phyloP scores from a whole-genome alignment of 176 grass and related monocot genomes.

The Rhynchospora tenuis region DNA sequence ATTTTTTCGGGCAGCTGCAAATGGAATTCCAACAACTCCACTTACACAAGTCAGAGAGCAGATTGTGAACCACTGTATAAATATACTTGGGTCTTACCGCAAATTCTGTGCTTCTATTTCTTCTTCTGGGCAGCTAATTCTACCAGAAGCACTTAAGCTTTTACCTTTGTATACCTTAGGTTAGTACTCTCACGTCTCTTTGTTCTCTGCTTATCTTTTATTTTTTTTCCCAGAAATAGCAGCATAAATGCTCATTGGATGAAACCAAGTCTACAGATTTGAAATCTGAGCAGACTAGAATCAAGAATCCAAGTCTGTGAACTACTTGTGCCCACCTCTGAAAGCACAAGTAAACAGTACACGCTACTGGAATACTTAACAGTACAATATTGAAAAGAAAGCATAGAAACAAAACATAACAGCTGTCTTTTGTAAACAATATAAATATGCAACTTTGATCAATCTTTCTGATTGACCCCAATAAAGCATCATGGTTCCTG shows the following conservation, averaged over 20 bases:
- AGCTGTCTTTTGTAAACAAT: not conserved
- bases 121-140: slow-evolving; percentile 79
- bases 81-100: slow-evolving; percentile 75
- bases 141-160: slow-evolving; percentile 84
- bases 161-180: slow-evolving; percentile 83
- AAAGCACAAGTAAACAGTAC: not conserved
- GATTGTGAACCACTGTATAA: slow-evolving; percentile 72
- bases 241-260: not conserved
- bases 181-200: slow-evolving; percentile 17
- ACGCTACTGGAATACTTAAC: too few relatives aligned
- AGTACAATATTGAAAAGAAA: too few relatives aligned
- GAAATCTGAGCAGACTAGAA: not conserved
- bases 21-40: slow-evolving; percentile 41
- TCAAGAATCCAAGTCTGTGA: not conserved
- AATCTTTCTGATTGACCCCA: not conserved
- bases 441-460: not conserved
- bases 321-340: not conserved
- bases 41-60: slow-evolving; percentile 59
- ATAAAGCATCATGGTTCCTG: slow-evolving; percentile 1
- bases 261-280: not conserved
- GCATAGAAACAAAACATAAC: not conserved
- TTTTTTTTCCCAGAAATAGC: slow-evolving; percentile 19
- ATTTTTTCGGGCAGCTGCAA: slow-evolving; percentile 51
- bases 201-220: not conserved
- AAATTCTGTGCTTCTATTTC: slow-evolving; percentile 77